Conservation (phyloP, 1,139 yeast genomes). For the Suhomyces maxii region DNA sequence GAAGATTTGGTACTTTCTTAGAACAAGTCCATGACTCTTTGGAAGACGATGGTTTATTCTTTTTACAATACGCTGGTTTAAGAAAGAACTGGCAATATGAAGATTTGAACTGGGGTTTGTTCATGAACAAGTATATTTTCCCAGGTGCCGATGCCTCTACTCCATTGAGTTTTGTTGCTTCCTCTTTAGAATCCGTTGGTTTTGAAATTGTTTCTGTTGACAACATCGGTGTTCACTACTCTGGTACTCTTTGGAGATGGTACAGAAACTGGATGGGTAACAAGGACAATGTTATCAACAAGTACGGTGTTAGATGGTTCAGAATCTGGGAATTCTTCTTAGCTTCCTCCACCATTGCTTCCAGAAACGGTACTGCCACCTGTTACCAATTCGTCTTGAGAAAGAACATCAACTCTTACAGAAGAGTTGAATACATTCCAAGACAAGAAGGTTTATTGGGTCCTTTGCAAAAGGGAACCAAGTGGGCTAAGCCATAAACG, state of each 20-base stretch:
- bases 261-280: slow-evolving; percentile 92
- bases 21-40: slow-evolving; percentile 80
- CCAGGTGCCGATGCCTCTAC: slow-evolving; percentile 98
- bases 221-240: slow-evolving; percentile 90
- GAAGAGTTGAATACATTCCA: slow-evolving; percentile 81
- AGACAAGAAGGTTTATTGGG: slow-evolving; percentile 72
- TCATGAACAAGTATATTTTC: slow-evolving; percentile 94
- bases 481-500: slow-evolving; percentile 37
- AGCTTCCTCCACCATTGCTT: slow-evolving; percentile 75
- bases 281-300: slow-evolving; percentile 71
- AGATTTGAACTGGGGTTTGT: slow-evolving; percentile 91
- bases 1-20: slow-evolving; percentile 75
- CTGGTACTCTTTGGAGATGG: slow-evolving; percentile 93
- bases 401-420: slow-evolving; percentile 83
- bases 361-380: slow-evolving; percentile 93
- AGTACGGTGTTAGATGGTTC: slow-evolving; percentile 88
- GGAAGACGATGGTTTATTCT: slow-evolving; percentile 89
- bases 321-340: slow-evolving; percentile 93
- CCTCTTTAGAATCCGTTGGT: slow-evolving; percentile 78
- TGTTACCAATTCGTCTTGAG: slow-evolving; percentile 90
- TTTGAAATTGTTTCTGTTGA: slow-evolving; percentile 84
- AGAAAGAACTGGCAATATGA: slow-evolving; percentile 95
- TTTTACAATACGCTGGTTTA: slow-evolving; percentile 85
- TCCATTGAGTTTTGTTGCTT: slow-evolving; percentile 80
- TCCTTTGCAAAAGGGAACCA: slow-evolving; percentile 53